A percentile compares a stretch with the other conserved stretches of the same genome.
These are phyloP conservation scores for Mortierella sp. DNA, from an alignment of 371 early-diverging fungal genomes.

Conservation along the genomic window DNA sequence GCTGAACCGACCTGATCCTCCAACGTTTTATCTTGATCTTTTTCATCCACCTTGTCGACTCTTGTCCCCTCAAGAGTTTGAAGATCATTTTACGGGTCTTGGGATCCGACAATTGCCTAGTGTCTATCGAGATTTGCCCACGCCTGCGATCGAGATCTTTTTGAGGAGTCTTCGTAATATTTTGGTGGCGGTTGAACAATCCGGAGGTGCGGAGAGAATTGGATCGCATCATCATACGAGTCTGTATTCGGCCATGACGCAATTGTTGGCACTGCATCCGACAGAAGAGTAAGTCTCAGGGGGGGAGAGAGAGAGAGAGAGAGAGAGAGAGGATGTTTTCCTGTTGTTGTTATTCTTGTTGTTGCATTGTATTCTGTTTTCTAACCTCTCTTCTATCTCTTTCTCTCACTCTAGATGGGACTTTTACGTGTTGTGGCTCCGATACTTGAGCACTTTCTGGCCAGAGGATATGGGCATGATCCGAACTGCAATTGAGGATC, in stretches of 20 bases:
- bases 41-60: conserved; percentile 38
- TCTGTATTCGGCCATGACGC: conserved; percentile 46
- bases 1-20: conserved; percentile 7
- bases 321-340: too few relatives aligned
- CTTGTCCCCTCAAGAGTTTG: conserved; percentile 29
- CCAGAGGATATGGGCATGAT: conserved; percentile 52
- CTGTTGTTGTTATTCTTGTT: too few relatives aligned
- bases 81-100: conserved; percentile 27
- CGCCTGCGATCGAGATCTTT: conserved; percentile 38
- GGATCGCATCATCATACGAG: conserved; percentile 41
- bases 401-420: conserved; percentile 25
- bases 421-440: conserved; percentile 43
- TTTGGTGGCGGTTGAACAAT: conserved; percentile 34
- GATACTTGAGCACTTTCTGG: conserved; percentile 43
- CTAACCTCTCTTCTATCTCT: not conserved
- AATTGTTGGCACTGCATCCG: conserved; percentile 43
- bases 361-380: not conserved
- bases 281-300: conserved; percentile 37
- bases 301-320: too few relatives aligned
- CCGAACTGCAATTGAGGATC: conserved; percentile 35
- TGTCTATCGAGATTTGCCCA: conserved; percentile 28
- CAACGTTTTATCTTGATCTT: conserved; percentile 41
- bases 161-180: conserved; percentile 39
- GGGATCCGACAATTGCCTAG: conserved; percentile 19
- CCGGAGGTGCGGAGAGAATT: conserved; percentile 45